Evolutionary conservation across 768 basidiomycete species (phyloP).

Genomic region (Pleurotus platypus): DNA sequence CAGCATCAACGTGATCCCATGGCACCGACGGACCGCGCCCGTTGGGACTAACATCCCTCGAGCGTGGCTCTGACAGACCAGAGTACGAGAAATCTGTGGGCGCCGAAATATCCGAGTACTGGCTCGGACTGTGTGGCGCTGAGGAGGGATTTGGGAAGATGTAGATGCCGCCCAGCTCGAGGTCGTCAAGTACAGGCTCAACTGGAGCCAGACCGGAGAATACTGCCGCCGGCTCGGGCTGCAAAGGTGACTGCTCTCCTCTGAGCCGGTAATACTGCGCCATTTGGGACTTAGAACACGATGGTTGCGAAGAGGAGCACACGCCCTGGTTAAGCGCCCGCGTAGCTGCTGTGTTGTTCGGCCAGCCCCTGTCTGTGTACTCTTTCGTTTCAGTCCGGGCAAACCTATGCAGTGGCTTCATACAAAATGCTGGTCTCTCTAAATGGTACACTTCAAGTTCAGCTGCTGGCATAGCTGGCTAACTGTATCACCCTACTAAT

Average conservation of each 20-base stretch:
- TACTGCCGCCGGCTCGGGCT: not conserved
- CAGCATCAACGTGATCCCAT: not conserved
- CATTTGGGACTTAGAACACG: not conserved
- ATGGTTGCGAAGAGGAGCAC: slow-evolving; percentile 4
- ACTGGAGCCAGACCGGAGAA: no score
- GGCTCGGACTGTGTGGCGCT: slow-evolving; percentile 15
- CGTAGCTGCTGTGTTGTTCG: not conserved
- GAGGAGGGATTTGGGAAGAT: slow-evolving; percentile 20
- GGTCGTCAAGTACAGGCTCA: not conserved
- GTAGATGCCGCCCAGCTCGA: slow-evolving; percentile 12
- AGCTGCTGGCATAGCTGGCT: slow-evolving; percentile 2
- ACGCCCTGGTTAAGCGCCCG: not conserved
- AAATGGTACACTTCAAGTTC: slow-evolving; percentile 1
- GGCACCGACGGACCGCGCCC: not conserved
- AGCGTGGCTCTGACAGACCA: slow-evolving; percentile 10
- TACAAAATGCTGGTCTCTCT: slow-evolving; percentile 2
- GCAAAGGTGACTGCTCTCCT: not conserved
- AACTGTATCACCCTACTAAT: not conserved
- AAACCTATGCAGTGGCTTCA: not conserved
- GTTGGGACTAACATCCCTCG: slow-evolving; percentile 5
- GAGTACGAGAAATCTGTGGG: slow-evolving; percentile 10
- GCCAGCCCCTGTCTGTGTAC: not conserved
- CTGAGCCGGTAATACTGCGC: slow-evolving; percentile 7
- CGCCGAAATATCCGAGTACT: slow-evolving; percentile 12
- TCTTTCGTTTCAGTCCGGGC: not conserved